Percentiles rank a stretch among this genome's conserved stretches.
These are phyloP conservation scores for Phalaenopsis aphrodite DNA, from an alignment of 106 monocot genomes.

Conservation along the genomic window DNA sequence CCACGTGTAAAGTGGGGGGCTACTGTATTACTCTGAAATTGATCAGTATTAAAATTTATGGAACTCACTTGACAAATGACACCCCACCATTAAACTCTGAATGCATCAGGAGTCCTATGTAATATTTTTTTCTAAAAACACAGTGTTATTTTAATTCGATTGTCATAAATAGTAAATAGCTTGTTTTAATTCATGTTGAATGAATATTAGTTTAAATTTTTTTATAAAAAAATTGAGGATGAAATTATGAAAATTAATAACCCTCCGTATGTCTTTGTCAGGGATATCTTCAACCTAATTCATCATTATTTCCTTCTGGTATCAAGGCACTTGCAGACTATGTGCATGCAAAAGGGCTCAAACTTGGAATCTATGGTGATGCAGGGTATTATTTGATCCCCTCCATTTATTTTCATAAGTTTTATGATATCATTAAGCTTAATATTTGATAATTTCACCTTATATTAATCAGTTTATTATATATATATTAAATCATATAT, in stretches of 20 bases:
- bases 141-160: background rate
- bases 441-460: background rate
- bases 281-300: conserved; percentile 55
- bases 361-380: conserved; percentile 73
- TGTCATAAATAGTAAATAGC: background rate
- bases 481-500: background rate
- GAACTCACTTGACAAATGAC: no score
- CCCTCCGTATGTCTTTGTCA: conserved; percentile 7
- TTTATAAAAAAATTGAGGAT: background rate
- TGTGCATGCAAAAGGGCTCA: conserved; percentile 72
- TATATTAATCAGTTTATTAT: background rate
- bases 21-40: no score
- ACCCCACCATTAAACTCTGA: no score
- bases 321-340: conserved; percentile 79
- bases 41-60: background rate
- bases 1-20: no score
- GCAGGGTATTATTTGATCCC: conserved; percentile 40
- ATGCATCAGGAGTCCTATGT: no score
- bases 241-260: background rate
- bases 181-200: background rate
- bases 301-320: conserved; percentile 67
- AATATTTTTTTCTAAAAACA: background rate
- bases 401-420: background rate
- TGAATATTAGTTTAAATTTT: background rate
- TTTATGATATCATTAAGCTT: background rate